Conservation (phyloP, 805 yeast genomes). For the Starmerella ratchasimensis region DNA sequence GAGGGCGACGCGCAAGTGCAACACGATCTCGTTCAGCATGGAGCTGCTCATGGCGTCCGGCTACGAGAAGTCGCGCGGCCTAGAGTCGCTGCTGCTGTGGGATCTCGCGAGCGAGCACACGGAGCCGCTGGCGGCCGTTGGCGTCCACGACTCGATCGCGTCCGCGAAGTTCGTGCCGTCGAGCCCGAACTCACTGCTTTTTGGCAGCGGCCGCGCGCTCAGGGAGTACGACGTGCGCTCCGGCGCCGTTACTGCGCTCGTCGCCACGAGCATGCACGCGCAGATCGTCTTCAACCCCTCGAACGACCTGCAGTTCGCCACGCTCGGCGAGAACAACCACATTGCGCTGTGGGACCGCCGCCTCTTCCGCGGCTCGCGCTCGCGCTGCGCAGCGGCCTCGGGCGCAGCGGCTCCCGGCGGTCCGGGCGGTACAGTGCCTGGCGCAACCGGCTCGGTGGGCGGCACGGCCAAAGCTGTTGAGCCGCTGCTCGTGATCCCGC, state of each 20-base stretch:
- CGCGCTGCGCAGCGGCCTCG: too few species aligned
- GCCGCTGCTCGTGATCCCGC: conserved; percentile 19
- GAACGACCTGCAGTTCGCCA: conserved; percentile 51
- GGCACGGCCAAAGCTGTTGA: conserved; percentile 15
- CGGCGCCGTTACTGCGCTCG: conserved; percentile 31
- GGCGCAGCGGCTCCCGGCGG: too few species aligned
- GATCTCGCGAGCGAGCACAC: conserved; percentile 35
- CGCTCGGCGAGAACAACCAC: conserved; percentile 73
- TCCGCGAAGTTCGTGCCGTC: conserved; percentile 56
- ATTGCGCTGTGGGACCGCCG: conserved; percentile 46
- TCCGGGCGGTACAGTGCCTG: too few species aligned
- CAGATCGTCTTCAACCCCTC: conserved; percentile 59
- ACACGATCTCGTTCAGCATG: conserved; percentile 54
- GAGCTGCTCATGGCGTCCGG: conserved; percentile 61
- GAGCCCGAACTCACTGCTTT: conserved; percentile 40
- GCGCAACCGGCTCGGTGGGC: too few species aligned
- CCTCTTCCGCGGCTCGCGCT: conserved; percentile 17
- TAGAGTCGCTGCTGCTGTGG: conserved; percentile 67
- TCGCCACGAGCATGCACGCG: conserved; percentile 59
- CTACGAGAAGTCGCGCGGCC: conserved; percentile 63
- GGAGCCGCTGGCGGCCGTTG: conserved; percentile 31
- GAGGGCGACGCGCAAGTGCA: conserved; percentile 60
- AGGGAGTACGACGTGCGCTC: conserved; percentile 54
- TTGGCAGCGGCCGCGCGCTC: conserved; percentile 63
- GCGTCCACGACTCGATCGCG: conserved; percentile 61